Conservation (phyloP, 371 early-diverging fungal genomes). For the Mucor velutinosus region DNA sequence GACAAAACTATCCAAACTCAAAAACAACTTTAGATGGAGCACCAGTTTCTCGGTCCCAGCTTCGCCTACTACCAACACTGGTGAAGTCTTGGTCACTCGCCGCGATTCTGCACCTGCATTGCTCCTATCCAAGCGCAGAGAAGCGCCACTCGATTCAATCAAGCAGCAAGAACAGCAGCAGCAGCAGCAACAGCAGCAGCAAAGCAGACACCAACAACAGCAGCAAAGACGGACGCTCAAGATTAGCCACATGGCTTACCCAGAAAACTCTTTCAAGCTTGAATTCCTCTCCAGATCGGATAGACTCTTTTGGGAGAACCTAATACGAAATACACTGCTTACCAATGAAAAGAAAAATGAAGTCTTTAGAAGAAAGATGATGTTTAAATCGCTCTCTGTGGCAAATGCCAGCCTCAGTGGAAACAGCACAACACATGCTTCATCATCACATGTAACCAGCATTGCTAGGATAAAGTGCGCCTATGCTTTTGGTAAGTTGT, state of each 20-base stretch:
- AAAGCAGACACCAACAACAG: not conserved
- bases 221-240: slow-evolving; percentile 11
- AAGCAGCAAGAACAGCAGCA: not conserved
- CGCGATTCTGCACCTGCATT: slow-evolving; percentile 21
- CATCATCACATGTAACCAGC: not conserved
- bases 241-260: slow-evolving; percentile 22
- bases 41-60: not conserved
- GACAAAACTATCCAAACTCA: not conserved
- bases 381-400: not conserved
- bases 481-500: slow-evolving; percentile 18
- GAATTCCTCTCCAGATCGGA: slow-evolving; percentile 16
- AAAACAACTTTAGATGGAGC: slow-evolving; percentile 3
- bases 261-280: slow-evolving; percentile 15
- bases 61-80: not conserved
- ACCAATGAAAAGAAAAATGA: not conserved
- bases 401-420: not conserved
- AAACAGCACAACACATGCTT: not conserved
- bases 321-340: not conserved
- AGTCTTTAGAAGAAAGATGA: not conserved
- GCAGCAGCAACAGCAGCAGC: slow-evolving; percentile 2
- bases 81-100: not conserved
- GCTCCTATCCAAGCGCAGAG: not conserved
- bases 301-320: slow-evolving; percentile 15
- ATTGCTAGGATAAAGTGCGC: slow-evolving; percentile 7
- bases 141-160: not conserved